Base-by-base conservation (phyloP, 1,284 basidiomycete genomes). In the Exobasidium rhododendri region DNA sequence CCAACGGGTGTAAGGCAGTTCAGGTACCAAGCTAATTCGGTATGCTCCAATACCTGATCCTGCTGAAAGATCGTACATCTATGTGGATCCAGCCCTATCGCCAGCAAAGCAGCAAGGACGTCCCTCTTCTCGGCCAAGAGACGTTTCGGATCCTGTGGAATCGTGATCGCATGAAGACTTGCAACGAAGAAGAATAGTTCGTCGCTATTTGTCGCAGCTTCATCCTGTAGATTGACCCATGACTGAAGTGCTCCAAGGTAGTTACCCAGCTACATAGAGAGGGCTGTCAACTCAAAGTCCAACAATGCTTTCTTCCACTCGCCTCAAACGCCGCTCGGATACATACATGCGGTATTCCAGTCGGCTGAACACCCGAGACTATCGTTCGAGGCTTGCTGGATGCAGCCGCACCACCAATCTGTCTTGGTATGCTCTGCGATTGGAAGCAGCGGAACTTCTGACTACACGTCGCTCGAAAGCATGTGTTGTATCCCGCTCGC, bases 21-120 rank as follows among this genome's bases (percentile, higher is more conserved):
- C 57, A 97, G 80, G 61, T 93, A 86, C 94, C 94, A 97, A 1
- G 89, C 88, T n/a, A 97, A 82, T 74, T 97, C 92, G 0, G 88
- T 84, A 75, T 97, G 94, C 67, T 89, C 84, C 31, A 84, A 85
- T 60, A 94, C 91, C 24, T 92, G 85, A 65, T 97, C 92, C 78
- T 97, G 94, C 71, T 91, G 87, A 75, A 92, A 94, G 6, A 97
- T 77, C 43, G 88, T 85, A 6, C 87, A 89, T 55, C 88, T 82
- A 53, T 87, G 82, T 0, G 90, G 89, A 75, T 94, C 88, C 29
- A 97, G 83, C 0, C 94, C 93, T 58, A 92, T 85, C 0, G 94
- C 91, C 4, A 97, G 83, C 4, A 97, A 81, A 1, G 87, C 86
- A 0, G 92, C 92, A 54, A 96, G 82, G 85, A 92, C 89, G 59